Conservation (phyloP, 306 rosid species). For the Cucurbita moschata region DNA sequence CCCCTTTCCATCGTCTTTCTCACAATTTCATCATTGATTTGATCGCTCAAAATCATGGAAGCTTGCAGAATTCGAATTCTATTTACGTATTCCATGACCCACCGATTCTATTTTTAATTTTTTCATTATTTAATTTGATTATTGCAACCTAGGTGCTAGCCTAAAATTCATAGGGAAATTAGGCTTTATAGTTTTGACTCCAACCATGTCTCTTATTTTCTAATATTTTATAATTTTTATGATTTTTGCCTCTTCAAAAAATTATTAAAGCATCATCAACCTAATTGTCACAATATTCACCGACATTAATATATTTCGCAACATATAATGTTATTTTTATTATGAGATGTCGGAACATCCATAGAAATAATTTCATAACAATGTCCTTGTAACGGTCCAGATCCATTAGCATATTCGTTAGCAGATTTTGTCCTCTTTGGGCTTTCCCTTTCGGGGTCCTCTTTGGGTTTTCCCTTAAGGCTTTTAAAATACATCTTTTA, state of each 20-base stretch:
- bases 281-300: not conserved
- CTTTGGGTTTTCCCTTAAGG: too few species aligned
- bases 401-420: too few species aligned
- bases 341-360: not conserved
- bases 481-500: too few species aligned
- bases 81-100: not conserved
- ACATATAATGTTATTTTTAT: not conserved
- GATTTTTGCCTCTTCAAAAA: not conserved
- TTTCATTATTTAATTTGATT: not conserved
- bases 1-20: not conserved
- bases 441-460: too few species aligned
- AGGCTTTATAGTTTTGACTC: not conserved
- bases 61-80: not conserved
- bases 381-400: too few species aligned
- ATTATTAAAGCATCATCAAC: not conserved
- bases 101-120: not conserved
- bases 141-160: not conserved
- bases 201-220: not conserved
- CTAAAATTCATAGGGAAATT: not conserved
- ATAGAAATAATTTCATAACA: not conserved
- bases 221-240: not conserved
- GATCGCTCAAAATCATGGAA: not conserved
- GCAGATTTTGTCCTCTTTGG: too few species aligned
- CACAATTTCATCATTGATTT: not conserved
- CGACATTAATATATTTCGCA: not conserved